A percentile compares a stretch with the other conserved stretches of the same genome.
Evolutionary conservation across 2,329 filamentous ascomycete genomes (phyloP).

Genomic region (Venturia nashicola): DNA sequence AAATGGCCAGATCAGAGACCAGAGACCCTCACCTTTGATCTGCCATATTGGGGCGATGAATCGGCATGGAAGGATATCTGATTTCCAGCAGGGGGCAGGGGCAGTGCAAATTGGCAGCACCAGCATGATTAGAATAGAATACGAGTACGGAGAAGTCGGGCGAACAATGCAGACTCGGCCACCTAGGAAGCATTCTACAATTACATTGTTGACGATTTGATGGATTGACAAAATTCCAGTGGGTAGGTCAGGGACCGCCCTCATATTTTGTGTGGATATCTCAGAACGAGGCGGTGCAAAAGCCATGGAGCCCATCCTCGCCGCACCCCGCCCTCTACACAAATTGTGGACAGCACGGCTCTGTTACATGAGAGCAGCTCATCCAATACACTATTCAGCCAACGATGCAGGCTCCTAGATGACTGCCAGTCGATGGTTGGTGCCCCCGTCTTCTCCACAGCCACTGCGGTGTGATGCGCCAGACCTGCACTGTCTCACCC

Average conservation of each 20-base stretch:
- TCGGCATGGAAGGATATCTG: conserved; percentile 17
- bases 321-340: background rate
- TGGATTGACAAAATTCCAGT: no score
- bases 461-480: background rate
- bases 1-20: conserved; percentile 44
- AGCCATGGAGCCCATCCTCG: background rate
- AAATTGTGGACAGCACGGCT: background rate
- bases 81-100: no score
- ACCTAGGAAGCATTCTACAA: background rate
- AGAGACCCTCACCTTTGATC: conserved; percentile 36
- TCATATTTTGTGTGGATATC: no score
- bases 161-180: background rate
- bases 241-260: no score
- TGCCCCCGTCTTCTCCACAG: background rate
- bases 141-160: no score
- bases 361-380: background rate
- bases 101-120: background rate
- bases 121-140: no score
- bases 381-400: background rate
- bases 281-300: no score
- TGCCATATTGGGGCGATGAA: conserved; percentile 39
- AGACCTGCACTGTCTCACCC: background rate
- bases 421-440: background rate
- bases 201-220: no score
- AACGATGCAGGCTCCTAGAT: background rate